A percentile compares a stretch with the other conserved stretches of the same genome.
Evolutionary conservation across 768 basidiomycete genomes (phyloP).

Genomic region (Boletales sp.): DNA sequence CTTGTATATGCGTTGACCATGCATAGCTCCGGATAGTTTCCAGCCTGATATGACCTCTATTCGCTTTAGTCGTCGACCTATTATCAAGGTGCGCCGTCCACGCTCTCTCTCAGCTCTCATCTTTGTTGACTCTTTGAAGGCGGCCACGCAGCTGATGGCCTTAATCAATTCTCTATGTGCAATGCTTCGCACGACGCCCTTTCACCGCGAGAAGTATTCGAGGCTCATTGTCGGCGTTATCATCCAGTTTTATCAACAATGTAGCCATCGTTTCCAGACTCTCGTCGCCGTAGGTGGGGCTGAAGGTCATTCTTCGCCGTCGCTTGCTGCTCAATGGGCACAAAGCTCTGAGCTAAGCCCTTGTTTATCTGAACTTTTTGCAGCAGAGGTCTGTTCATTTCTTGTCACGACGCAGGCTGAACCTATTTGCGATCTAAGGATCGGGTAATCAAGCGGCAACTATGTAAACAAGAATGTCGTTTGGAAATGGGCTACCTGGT

Average conservation of each 20-base stretch:
- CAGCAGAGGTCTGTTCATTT: slow-evolving; percentile 43
- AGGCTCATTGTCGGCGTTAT: slow-evolving; percentile 91
- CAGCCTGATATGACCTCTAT: slow-evolving; percentile 71
- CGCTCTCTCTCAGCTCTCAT: background rate
- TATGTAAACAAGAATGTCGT: slow-evolving; percentile 76
- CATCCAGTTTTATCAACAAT: slow-evolving; percentile 94
- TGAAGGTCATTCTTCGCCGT: slow-evolving; percentile 42
- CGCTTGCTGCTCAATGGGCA: slow-evolving; percentile 78
- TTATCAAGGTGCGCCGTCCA: slow-evolving; percentile 60
- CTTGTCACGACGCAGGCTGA: background rate
- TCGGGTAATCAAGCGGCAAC: slow-evolving; percentile 42
- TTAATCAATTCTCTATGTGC: slow-evolving; percentile 88
- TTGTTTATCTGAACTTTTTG: slow-evolving; percentile 65
- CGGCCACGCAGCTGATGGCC: slow-evolving; percentile 79
- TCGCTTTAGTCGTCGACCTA: slow-evolving; percentile 63
- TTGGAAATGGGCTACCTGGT: slow-evolving; percentile 69
- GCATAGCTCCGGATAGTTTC: slow-evolving; percentile 78
- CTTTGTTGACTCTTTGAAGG: slow-evolving; percentile 42
- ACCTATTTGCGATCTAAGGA: slow-evolving; percentile 31
- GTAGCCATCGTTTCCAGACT: slow-evolving; percentile 82
- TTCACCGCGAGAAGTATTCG: slow-evolving; percentile 92
- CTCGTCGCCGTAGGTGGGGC: slow-evolving; percentile 47
- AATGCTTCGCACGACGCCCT: slow-evolving; percentile 89
- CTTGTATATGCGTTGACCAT: slow-evolving; percentile 2
- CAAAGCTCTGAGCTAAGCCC: slow-evolving; percentile 76